Conservation (phyloP, 192 early-diverging fungal genomes). For the Paraglomus brasilianum region DNA sequence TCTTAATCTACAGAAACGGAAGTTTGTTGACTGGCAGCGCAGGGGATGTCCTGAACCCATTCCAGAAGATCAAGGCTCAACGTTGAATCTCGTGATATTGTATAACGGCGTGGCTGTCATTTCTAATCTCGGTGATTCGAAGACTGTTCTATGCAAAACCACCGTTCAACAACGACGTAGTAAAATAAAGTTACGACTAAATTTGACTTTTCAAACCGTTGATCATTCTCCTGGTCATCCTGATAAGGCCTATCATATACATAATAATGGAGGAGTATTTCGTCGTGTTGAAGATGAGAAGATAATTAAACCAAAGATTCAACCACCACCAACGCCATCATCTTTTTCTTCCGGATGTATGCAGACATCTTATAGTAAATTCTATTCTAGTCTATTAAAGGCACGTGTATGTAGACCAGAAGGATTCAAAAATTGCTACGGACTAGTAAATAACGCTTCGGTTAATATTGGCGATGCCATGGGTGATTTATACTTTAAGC, state of each 20-base stretch:
- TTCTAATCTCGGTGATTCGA: slow-evolving; percentile 15
- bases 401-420: neutral
- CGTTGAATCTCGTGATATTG: neutral
- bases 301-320: slow-evolving; percentile 2
- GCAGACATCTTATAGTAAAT: neutral
- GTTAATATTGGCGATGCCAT: slow-evolving; percentile 14
- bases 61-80: slow-evolving; percentile 6
- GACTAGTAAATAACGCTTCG: neutral
- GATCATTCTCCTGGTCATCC: slow-evolving; percentile 18
- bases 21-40: neutral
- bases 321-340: neutral
- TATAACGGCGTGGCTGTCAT: slow-evolving; percentile 1
- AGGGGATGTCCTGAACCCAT: neutral
- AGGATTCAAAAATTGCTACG: slow-evolving; percentile 6
- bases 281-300: slow-evolving; percentile 15
- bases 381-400: neutral
- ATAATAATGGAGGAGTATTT: slow-evolving; percentile 16
- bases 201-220: slow-evolving; percentile 4
- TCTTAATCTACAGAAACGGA: slow-evolving; percentile 1
- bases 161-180: neutral
- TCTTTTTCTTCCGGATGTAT: neutral
- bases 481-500: slow-evolving; percentile 18
- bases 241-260: slow-evolving; percentile 15
- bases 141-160: slow-evolving; percentile 7
- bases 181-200: neutral